These are phyloP conservation scores for Alternaria metachromatica DNA, from an alignment of 2,329 filamentous ascomycete species.

Conservation along the genomic window DNA sequence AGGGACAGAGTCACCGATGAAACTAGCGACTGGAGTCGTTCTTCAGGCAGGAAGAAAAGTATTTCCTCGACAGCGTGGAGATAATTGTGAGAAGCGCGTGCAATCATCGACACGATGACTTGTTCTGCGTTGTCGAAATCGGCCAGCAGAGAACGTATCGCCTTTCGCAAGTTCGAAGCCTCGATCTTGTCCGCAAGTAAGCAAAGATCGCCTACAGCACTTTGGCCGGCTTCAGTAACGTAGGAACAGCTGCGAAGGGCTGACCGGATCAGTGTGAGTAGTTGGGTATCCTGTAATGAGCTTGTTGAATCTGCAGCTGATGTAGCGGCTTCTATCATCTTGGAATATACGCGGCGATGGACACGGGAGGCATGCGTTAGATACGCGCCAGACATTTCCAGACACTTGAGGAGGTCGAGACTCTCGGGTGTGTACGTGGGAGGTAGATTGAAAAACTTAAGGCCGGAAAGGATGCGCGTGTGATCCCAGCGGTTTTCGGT, in stretches of 20 bases:
- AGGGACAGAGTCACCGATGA: conserved; percentile 15
- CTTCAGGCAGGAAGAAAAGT: conserved; percentile 20
- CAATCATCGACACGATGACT: not conserved
- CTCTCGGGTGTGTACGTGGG: conserved; percentile 14
- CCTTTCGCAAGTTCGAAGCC: not conserved
- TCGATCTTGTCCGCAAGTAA: conserved; percentile 16
- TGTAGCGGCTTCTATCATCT: conserved; percentile 15
- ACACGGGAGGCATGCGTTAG: conserved; percentile 6
- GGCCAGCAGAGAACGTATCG: conserved; percentile 8
- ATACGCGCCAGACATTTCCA: conserved; percentile 10
- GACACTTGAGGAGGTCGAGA: conserved; percentile 16
- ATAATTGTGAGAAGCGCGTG: not conserved
- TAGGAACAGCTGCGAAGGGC: conserved; percentile 17
- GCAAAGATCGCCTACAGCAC: not conserved
- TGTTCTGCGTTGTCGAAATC: not conserved
- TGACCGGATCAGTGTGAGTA: conserved; percentile 20
- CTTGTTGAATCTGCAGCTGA: conserved; percentile 1
- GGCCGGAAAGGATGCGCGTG: conserved; percentile 6
- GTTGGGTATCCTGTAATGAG: conserved; percentile 10
- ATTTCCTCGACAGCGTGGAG: conserved; percentile 9
- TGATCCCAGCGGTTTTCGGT: conserved; percentile 12
- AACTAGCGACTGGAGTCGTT: conserved; percentile 10
- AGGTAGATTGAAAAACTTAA: conserved; percentile 9
- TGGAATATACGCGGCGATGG: conserved; percentile 14
- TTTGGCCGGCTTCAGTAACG: not conserved